These are phyloP conservation scores for Hypericum perforatum DNA, from an alignment of 345 rosid genomes.

Conservation along the genomic window DNA sequence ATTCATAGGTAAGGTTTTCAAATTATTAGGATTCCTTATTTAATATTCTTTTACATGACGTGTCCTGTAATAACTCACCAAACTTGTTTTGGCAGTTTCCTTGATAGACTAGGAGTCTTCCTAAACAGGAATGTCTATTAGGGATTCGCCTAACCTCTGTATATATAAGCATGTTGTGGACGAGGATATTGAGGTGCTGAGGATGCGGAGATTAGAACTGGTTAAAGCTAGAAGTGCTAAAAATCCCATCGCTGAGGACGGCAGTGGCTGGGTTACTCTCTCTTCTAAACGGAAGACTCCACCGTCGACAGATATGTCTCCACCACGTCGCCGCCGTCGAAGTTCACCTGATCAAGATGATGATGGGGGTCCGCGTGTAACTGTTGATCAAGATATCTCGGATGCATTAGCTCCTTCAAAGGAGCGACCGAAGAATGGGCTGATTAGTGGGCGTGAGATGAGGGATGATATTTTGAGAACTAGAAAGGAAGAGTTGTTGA, in stretches of 20 bases:
- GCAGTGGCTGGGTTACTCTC: slow-evolving; percentile 84
- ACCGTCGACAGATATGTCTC: slow-evolving; percentile 19
- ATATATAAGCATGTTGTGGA: slow-evolving; percentile 55
- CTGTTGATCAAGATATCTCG: slow-evolving; percentile 29
- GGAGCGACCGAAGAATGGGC: slow-evolving; percentile 50
- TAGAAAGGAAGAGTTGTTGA: slow-evolving; percentile 46
- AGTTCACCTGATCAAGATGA: slow-evolving; percentile 4
- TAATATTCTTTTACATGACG: too few relatives aligned
- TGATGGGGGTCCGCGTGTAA: slow-evolving; percentile 11
- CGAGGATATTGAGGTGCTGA: slow-evolving; percentile 83
- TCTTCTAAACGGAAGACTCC: slow-evolving; percentile 21
- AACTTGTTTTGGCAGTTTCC: too few relatives aligned
- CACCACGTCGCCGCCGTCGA: too few relatives aligned
- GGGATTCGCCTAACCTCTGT: too few relatives aligned
- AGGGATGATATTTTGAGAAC: slow-evolving; percentile 46
- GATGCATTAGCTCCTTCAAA: slow-evolving; percentile 24
- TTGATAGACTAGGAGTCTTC: too few relatives aligned
- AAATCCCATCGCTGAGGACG: slow-evolving; percentile 78
- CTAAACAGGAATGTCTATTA: too few relatives aligned
- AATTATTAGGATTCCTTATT: too few relatives aligned
- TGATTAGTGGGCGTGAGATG: slow-evolving; percentile 58
- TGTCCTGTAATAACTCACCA: too few relatives aligned
- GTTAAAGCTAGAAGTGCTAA: slow-evolving; percentile 50
- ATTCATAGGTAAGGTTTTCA: too few relatives aligned
- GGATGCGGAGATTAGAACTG: slow-evolving; percentile 72